A percentile compares a stretch with the other conserved stretches of the same genome.
These are phyloP conservation scores for Aspergillus mulundensis DNA, from an alignment of 495 filamentous ascomycete species.

Conservation along the genomic window DNA sequence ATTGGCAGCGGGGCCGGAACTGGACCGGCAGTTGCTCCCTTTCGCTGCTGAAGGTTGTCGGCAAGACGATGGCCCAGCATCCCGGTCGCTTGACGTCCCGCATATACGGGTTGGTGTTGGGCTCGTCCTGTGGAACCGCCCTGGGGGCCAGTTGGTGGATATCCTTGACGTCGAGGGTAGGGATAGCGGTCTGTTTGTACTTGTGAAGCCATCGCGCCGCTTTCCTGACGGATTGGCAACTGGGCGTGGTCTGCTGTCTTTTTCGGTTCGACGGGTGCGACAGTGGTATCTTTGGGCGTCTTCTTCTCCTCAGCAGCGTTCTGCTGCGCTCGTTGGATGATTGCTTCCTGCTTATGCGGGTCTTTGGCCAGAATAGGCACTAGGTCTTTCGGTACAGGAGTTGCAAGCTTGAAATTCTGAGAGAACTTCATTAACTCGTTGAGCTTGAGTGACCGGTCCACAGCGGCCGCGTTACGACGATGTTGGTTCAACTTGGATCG, in stretches of 20 bases:
- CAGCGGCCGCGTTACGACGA: conserved; percentile 60
- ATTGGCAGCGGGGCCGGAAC: conserved; percentile 55
- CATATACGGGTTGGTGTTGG: conserved; percentile 41
- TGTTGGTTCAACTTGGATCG: conserved; percentile 68
- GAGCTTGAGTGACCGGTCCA: conserved; percentile 83
- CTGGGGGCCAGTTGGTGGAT: conserved; percentile 46
- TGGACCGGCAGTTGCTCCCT: conserved; percentile 39
- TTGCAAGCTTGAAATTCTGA: conserved; percentile 84
- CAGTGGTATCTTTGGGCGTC: conserved; percentile 29
- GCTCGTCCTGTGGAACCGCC: conserved; percentile 30
- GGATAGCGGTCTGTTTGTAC: conserved; percentile 44
- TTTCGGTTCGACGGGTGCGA: conserved; percentile 35
- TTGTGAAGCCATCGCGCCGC: conserved; percentile 28
- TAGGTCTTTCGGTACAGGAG: conserved; percentile 85
- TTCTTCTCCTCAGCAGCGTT: conserved; percentile 59
- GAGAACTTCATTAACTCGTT: conserved; percentile 95
- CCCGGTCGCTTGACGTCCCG: conserved; percentile 39
- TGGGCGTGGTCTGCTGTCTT: conserved; percentile 22
- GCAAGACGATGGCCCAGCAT: conserved; percentile 52
- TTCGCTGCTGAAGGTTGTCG: conserved; percentile 54
- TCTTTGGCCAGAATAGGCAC: conserved; percentile 96
- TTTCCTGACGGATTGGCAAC: conserved; percentile 28
- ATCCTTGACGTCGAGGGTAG: conserved; percentile 39
- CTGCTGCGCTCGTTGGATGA: conserved; percentile 76
- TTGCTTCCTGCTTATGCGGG: conserved; percentile 82